phyloP scores from a whole-genome alignment of 106 monocot genomes.

The Dactylorhiza incarnata region DNA sequence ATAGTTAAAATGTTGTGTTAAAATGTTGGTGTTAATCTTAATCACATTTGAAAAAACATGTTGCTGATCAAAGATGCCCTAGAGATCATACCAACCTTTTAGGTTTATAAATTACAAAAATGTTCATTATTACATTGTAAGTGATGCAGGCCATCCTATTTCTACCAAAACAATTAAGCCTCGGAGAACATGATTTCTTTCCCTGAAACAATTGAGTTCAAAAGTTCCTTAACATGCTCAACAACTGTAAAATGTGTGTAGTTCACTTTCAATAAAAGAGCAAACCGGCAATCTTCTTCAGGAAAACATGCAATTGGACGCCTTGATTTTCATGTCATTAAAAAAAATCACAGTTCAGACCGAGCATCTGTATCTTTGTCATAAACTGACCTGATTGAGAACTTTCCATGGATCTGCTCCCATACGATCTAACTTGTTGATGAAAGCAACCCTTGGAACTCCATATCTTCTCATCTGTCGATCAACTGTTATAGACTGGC shows the following conservation, averaged over 20 bases:
- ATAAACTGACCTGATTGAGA: constrained; percentile 67
- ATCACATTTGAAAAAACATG: too few species aligned
- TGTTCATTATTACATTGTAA: too few species aligned
- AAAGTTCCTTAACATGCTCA: neutral
- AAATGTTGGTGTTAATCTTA: too few species aligned
- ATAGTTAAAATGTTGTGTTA: too few species aligned
- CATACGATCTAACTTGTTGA: constrained; percentile 98
- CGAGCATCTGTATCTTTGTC: neutral
- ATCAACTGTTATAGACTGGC: constrained; percentile 97
- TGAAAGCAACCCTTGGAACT: constrained; percentile 91
- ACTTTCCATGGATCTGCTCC: constrained; percentile 99
- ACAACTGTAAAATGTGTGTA: neutral
- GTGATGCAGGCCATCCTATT: too few species aligned
- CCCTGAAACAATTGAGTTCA: neutral
- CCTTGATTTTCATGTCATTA: neutral
- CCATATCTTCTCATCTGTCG: constrained; percentile 98
- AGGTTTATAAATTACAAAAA: too few species aligned
- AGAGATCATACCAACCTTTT: too few species aligned
- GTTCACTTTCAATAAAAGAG: neutral
- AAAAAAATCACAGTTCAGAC: neutral
- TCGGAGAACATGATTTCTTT: neutral
- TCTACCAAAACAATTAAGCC: neutral
- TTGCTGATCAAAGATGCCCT: too few species aligned
- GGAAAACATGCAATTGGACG: neutral
- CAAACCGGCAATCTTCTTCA: neutral